Base-by-base conservation (phyloP, 257 asterid species). In the Verbena officinalis region DNA sequence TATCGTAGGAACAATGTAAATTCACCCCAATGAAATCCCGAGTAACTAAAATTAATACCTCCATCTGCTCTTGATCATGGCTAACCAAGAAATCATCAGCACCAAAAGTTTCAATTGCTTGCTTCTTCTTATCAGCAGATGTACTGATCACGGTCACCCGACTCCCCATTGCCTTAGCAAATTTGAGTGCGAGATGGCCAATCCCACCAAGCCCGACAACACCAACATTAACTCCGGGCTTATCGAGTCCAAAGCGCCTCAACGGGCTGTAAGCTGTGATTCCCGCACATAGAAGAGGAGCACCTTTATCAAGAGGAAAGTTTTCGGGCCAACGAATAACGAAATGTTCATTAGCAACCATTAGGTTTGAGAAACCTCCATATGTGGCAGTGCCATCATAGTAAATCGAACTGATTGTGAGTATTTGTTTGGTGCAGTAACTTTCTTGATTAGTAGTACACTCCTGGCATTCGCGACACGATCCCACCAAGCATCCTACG, bases 261-360 rank as follows among this genome's bases (percentile, higher is more conserved):
- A 56, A 33, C 30, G 62, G 46, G 48, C 62, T 56, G 46, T 56
- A 56, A 17, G 62, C 34, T 7, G 68, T 62, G 34, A 49, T 63
- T 9, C 69, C 67, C 5, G 67, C 67, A 39, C 67, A 61, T 2
- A 61, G 43, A 1, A 61, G 43, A 16, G 67, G 67, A n/a, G 69
- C 69, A 1, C 48, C 69, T 0, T 3, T 19, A 21, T 63, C 69
- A 8, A 63, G 44, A 1, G 69, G 69, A 3, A 63, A 20, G 4
- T 49, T 48, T 0, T 63, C 69, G 12, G 69, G 69, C 59, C 59
- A 48, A 11, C 69, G 69, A 21, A 63, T 31, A 30, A 50, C 17
- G 14, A 50, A 63, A 34, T 20, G 33, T 58, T 63, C 59, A 20
- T 63, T 46, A 19, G 69, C 69, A 12, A 63, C 59, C 69, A 63